Conservation (phyloP, 179 eudicot genomes). For the Amaranthus tricolor region DNA sequence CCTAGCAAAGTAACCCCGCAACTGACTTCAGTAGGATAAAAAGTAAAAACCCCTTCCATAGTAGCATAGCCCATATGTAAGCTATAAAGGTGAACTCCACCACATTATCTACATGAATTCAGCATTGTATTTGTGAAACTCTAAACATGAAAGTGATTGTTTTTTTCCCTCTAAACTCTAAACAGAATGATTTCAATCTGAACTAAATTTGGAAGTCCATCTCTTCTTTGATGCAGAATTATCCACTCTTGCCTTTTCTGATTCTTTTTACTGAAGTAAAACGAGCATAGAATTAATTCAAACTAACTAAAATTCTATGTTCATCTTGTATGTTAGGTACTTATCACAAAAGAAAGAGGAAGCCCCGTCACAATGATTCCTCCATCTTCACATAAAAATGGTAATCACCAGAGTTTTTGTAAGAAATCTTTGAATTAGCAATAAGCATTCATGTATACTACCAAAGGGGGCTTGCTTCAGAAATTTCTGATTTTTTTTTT, state of each 20-base stretch:
- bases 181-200: no score
- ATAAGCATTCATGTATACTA: neutral
- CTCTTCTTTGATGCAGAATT: neutral
- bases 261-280: neutral
- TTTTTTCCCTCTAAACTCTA: no score
- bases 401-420: neutral
- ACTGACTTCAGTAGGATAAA: no score
- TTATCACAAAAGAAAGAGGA: conserved; percentile 27
- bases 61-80: no score
- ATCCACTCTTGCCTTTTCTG: neutral
- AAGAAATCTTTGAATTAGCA: neutral
- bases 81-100: no score
- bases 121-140: no score
- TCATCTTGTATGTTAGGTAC: conserved; percentile 24
- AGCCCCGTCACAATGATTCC: conserved; percentile 12
- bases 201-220: neutral
- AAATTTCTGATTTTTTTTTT: neutral
- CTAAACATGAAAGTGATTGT: no score
- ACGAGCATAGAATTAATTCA: neutral
- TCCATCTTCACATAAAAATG: neutral
- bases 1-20: no score
- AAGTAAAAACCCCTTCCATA: no score
- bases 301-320: neutral
- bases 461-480: conserved; percentile 6
- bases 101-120: no score